phyloP scores from a whole-genome alignment of 83 land plant species.

The Isoetes engelmannii region DNA sequence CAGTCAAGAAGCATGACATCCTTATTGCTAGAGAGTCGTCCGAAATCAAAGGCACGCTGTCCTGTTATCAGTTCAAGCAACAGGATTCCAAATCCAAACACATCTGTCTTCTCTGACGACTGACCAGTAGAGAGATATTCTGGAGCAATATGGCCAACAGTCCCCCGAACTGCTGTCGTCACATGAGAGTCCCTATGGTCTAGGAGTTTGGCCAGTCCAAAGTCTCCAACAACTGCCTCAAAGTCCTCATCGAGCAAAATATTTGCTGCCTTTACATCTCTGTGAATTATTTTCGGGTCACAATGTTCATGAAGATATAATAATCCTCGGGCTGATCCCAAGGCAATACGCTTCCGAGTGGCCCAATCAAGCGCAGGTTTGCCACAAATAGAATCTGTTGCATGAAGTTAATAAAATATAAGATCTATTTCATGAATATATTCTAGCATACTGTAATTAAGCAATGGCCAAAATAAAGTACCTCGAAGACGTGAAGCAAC shows the following conservation, averaged over 20 bases:
- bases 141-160: slow-evolving; percentile 44
- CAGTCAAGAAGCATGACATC: slow-evolving; percentile 48
- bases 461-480: slow-evolving; percentile 16
- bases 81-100: slow-evolving; percentile 22
- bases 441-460: not conserved
- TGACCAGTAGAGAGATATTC: slow-evolving; percentile 36
- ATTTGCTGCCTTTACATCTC: slow-evolving; percentile 33
- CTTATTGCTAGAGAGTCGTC: slow-evolving; percentile 31
- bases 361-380: slow-evolving; percentile 59
- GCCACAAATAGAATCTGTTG: slow-evolving; percentile 36
- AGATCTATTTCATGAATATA: not conserved
- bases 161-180: slow-evolving; percentile 16
- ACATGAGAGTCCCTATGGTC: slow-evolving; percentile 46
- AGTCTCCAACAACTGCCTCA: slow-evolving; percentile 62
- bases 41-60: slow-evolving; percentile 45
- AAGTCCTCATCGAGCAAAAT: slow-evolving; percentile 52
- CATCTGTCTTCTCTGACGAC: slow-evolving; percentile 39
- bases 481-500: slow-evolving; percentile 73
- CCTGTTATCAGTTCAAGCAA: slow-evolving; percentile 51
- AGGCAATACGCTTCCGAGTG: slow-evolving; percentile 47
- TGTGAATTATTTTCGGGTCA: slow-evolving; percentile 60
- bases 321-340: slow-evolving; percentile 49
- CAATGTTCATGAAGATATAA: slow-evolving; percentile 62
- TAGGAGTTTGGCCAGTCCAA: slow-evolving; percentile 46
- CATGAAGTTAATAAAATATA: not conserved